Evolutionary conservation across 1,139 yeast species (phyloP), one percentile per base, ranked within the genome.

Genomic region (Debaryomyces sp.): DNA sequence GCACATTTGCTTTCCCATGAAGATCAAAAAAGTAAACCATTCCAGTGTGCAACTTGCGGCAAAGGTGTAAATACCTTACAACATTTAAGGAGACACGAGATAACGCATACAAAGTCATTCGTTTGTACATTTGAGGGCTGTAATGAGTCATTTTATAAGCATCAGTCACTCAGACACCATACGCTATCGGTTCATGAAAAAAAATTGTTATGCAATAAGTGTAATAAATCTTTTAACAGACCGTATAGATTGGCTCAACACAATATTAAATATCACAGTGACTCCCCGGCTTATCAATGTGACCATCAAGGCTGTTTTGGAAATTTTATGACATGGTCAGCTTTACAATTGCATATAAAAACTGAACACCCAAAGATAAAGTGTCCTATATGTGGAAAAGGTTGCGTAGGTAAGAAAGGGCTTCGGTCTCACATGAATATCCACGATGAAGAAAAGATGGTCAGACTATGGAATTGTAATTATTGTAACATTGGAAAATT

Each of bases 1-100:
- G 82, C 91, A 18, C 99, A 94, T 63, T 54, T 75, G 53, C 66
- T 87, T 24, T 82, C 91, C 10, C 94, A 87, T 60, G 61, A 70
- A 18, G 72, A 70, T 32, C 71, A 80, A 5, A 76, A 73, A 2
- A 80, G 77, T 13, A 89, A 88, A 59, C 97, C 97, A 0, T 85
- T 79, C 60, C 80, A 76, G 47, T 94, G 99, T 60, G 68, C 83
- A 0, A 67, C 77, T 1, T 94, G 99, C 64, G 86, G 86, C 1
- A 90, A 90, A 63, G 96, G 97, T 1, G 87, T 89, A 49, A 87
- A 86, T 52, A 81, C 96, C 0, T 68, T 68, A 44, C 99, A 94
- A 68, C 98, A 92, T 63, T 71, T 91, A 54, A 82, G 80, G 55
- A 77, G 97, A 49, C 99, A 94, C 63, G 92, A 78, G 61, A 73